Conservation (phyloP, 2,329 filamentous ascomycete genomes). For the Aspergillus pseudoviridinutans region DNA sequence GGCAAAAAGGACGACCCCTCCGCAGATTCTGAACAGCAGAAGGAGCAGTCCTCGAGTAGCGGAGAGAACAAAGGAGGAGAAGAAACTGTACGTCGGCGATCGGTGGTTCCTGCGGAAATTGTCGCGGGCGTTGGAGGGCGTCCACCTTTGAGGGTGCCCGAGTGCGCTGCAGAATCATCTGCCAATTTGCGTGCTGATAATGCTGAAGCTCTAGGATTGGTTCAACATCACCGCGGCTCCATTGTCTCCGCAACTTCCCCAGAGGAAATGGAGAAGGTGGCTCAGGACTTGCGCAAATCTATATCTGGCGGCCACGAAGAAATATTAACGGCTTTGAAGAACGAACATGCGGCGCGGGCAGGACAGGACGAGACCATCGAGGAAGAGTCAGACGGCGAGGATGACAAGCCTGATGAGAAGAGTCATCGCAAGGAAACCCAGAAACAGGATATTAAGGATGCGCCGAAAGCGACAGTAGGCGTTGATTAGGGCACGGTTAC, state of each 20-base stretch:
- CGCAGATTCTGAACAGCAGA: slow-evolving; percentile 13
- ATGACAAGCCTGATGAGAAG: slow-evolving; percentile 3
- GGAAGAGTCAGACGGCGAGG: slow-evolving; percentile 16
- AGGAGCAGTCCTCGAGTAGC: slow-evolving; percentile 13
- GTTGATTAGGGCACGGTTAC: neutral
- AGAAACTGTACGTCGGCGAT: slow-evolving; percentile 23
- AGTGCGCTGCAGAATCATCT: slow-evolving; percentile 35
- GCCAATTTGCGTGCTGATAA: slow-evolving; percentile 38
- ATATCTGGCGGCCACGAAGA: slow-evolving; percentile 28
- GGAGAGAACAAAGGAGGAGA: slow-evolving; percentile 13
- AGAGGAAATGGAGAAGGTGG: slow-evolving; percentile 32
- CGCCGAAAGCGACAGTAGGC: neutral
- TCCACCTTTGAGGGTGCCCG: slow-evolving; percentile 29
- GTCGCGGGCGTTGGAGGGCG: slow-evolving; percentile 20
- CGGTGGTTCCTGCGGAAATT: slow-evolving; percentile 28
- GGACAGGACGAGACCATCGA: slow-evolving; percentile 21
- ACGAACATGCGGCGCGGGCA: slow-evolving; percentile 23
- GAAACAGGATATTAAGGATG: neutral
- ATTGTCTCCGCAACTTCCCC: slow-evolving; percentile 32
- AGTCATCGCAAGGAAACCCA: neutral
- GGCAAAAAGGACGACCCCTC: slow-evolving; percentile 12
- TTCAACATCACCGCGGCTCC: slow-evolving; percentile 37
- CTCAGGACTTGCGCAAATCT: slow-evolving; percentile 36
- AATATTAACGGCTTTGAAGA: slow-evolving; percentile 26
- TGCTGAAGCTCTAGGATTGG: slow-evolving; percentile 31